Conservation (phyloP, 2,329 filamentous ascomycete genomes). For the Hypoxylon sp. region DNA sequence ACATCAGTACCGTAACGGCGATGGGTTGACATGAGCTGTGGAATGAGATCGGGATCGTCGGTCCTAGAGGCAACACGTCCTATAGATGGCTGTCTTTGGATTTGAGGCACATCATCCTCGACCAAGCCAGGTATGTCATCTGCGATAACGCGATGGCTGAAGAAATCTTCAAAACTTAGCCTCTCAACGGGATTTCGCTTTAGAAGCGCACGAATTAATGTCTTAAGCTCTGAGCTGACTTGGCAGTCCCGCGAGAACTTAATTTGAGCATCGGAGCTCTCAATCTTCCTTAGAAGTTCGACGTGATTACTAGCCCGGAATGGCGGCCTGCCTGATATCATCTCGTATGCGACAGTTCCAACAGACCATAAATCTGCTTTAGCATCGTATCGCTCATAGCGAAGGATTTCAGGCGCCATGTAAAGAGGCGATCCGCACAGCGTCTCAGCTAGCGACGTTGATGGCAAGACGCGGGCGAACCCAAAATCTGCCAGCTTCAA, state of each 20-base stretch:
- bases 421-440: slow-evolving; percentile 97
- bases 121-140: slow-evolving; percentile 84
- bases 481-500: slow-evolving; percentile 98
- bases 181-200: slow-evolving; percentile 89
- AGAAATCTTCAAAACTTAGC: slow-evolving; percentile 89
- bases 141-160: slow-evolving; percentile 79
- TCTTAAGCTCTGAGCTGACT: slow-evolving; percentile 83
- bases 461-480: slow-evolving; percentile 93
- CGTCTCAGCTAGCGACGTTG: slow-evolving; percentile 93
- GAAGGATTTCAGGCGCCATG: slow-evolving; percentile 98
- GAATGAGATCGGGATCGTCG: slow-evolving; percentile 52
- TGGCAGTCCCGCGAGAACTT: slow-evolving; percentile 81
- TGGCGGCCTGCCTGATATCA: slow-evolving; percentile 90
- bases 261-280: slow-evolving; percentile 88
- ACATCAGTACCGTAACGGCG: slow-evolving; percentile 59
- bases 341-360: slow-evolving; percentile 94
- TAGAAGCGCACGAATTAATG: slow-evolving; percentile 82
- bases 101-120: slow-evolving; percentile 77
- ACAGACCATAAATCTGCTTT: slow-evolving; percentile 98
- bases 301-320: slow-evolving; percentile 96
- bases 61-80: slow-evolving; percentile 52
- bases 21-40: slow-evolving; percentile 58
- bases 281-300: slow-evolving; percentile 91
- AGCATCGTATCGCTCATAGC: slow-evolving; percentile 97
- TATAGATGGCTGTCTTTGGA: slow-evolving; percentile 54